Evolutionary conservation across 805 yeast species (phyloP), one percentile per base, ranked within the genome.

Genomic region (Spathaspora arborariae): DNA sequence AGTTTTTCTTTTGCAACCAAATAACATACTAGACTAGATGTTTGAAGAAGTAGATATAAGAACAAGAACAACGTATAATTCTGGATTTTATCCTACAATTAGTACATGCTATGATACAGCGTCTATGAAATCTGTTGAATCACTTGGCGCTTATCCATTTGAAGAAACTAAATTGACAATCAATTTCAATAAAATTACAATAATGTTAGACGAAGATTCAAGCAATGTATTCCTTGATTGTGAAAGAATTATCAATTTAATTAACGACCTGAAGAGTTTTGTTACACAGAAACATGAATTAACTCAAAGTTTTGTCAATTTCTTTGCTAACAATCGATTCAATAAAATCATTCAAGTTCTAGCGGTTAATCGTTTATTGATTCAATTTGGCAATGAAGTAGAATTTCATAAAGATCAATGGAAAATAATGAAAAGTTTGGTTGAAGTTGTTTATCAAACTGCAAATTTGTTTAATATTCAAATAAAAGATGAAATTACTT

Each of bases 181-280:
- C 5, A 39, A 39, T 18, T 41, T 46, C 11, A 45, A 30, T 35
- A 46, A 42, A 24, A 42, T 46, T 4, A 30, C 45, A 5, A 42
- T 33, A 22, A 20, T 42, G 1, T 26, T 35, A 8, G 49, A 46
- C 27, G 49, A 46, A 20, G 49, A 39, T n/a, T 45, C 49, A 20
- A 38, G 20, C 13, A 37, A 22, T 10, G 35, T n/a, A 3, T 15
- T 30, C 35, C 15, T 6, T 30, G 16, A 30, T 30, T n/a, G 18
- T 30, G 35, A 30, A 30, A 30, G 35, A 13, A 15, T 13, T 8
- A 13, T 30, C 8, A 30, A 30, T 16, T 30, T 30, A 16, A 30
- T 30, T 30, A 4, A 3, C n/a, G 15, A 15, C 35, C 35, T 30
- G 35, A 30, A 30, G 35, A 7, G n/a, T 3, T 13, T 30, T 8